Percentiles rank a stretch among this genome's conserved stretches.
phyloP scores from a whole-genome alignment of 2,329 filamentous ascomycete species.

The Neurospora sp. region DNA sequence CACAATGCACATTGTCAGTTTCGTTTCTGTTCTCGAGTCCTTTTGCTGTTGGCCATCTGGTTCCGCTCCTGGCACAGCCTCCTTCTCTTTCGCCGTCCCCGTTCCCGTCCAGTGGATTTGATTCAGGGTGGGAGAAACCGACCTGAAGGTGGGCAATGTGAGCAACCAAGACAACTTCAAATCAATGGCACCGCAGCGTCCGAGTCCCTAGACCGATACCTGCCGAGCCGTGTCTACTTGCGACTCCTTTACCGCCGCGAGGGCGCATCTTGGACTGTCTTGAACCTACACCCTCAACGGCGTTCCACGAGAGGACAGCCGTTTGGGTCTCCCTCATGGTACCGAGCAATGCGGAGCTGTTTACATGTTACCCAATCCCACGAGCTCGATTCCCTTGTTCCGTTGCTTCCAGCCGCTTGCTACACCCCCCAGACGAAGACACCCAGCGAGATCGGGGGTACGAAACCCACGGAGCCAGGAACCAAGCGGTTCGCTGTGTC shows the following conservation, averaged over 20 bases:
- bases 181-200: not conserved
- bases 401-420: not conserved
- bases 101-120: not conserved
- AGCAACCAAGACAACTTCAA: not conserved
- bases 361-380: slow-evolving; percentile 3
- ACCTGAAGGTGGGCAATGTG: not conserved
- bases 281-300: not conserved
- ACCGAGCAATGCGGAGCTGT: not conserved
- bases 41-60: not conserved
- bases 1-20: not conserved
- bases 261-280: not conserved
- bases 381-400: not conserved
- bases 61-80: not conserved
- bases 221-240: slow-evolving; percentile 3
- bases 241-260: not conserved
- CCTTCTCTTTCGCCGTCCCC: not conserved
- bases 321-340: not conserved
- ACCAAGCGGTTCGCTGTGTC: not conserved
- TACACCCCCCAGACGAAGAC: not conserved
- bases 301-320: not conserved
- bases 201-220: slow-evolving; percentile 3
- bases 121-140: not conserved
- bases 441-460: not conserved
- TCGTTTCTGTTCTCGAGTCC: not conserved
- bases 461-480: not conserved